A percentile compares a stretch with the other conserved stretches of the same genome.
phyloP scores from a whole-genome alignment of 371 early-diverging fungal species.

The Blakeslea trispora region DNA sequence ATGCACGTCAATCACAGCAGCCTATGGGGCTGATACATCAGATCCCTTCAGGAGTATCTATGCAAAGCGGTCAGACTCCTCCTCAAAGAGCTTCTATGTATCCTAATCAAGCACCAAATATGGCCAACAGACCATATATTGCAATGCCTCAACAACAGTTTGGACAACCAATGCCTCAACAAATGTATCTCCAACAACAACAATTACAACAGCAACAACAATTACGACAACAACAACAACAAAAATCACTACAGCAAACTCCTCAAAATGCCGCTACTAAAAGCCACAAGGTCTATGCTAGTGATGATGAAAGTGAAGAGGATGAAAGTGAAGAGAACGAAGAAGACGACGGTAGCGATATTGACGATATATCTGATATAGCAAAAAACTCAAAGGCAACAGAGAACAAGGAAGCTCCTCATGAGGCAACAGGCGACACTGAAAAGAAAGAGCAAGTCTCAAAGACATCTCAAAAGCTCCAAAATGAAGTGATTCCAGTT shows the following conservation, averaged over 20 bases:
- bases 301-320: conserved; percentile 47
- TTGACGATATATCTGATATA: conserved; percentile 25
- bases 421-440: conserved; percentile 12
- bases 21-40: conserved; percentile 29
- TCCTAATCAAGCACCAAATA: conserved; percentile 8
- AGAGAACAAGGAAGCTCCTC: conserved; percentile 15
- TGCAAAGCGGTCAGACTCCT: background rate
- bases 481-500: background rate
- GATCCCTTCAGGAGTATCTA: conserved; percentile 20
- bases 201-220: background rate
- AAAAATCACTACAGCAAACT: conserved; percentile 2
- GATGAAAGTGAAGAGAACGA: conserved; percentile 34
- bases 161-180: conserved; percentile 9
- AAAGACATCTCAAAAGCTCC: background rate
- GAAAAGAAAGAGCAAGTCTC: conserved; percentile 12
- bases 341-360: conserved; percentile 29
- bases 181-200: conserved; percentile 3
- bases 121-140: background rate
- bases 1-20: conserved; percentile 10
- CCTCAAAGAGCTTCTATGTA: conserved; percentile 14
- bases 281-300: conserved; percentile 31
- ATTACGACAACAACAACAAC: conserved; percentile 5
- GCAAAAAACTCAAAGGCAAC: conserved; percentile 3
- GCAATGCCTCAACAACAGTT: background rate
- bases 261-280: background rate